Evolutionary conservation across 1,284 basidiomycete species (phyloP), one percentile per base, ranked within the genome.

Genomic region (Baeospora myosura): DNA sequence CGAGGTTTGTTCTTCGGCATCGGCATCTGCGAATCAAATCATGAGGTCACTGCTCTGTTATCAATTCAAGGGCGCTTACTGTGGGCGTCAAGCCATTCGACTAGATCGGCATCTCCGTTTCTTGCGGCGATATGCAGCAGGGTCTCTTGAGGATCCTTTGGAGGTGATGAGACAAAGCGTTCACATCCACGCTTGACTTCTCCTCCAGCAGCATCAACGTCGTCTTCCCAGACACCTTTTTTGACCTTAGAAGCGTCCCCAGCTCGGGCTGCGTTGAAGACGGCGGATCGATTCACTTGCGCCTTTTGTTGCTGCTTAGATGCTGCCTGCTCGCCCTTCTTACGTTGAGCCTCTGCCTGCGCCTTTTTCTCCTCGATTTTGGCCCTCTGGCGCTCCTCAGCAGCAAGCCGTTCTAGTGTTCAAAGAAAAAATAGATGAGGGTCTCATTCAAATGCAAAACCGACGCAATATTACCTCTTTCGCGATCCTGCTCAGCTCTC

Each of bases 11-110:
- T 87, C 83, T 44, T 85, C 82, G 17, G 73, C 64, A 47, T 84
- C 79, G 36, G 81, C 81, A 60, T 76, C 84, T 87, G 53, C 45
- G 43, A 38, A 44, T 47, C 49, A 47, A 43, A 51, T 52, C 48
- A 49, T 43, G 47, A 47, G 44, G 38, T 38, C 45, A 42, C 22
- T 41, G 51, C 46, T 47, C 38, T 34, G 56, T 46, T 49, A 52
- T 52, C 46, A 49, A 33, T 43, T 45, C 46, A 21, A 46, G 52
- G 43, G 53, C 16, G 28, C 74, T 49, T 52, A 85, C 84, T 74
- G 56, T 86, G 81, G 3, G 71, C 64, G 56, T 78, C 72, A 7
- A 88, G 69, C 81, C 82, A 87, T 52, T 74, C 59, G 4, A 82
- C 68, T 40, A 87, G 60, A 17, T 71, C 71, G 4, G 59, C 50